Conservation (phyloP, 1,284 basidiomycete species). For the Trichosporon faecale region DNA sequence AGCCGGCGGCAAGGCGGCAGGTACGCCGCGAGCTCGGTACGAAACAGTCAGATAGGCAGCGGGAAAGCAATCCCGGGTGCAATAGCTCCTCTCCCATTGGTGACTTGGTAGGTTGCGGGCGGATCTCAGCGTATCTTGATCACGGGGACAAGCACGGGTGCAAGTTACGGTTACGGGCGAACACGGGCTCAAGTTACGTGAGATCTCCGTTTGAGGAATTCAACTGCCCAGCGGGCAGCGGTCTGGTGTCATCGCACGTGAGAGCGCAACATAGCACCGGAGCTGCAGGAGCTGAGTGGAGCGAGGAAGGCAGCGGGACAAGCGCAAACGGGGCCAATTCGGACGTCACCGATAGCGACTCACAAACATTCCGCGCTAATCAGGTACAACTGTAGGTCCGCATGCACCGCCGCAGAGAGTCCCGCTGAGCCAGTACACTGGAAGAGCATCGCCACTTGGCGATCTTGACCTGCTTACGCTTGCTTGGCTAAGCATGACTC, state of each 20-base stretch:
- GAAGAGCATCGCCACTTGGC: background rate
- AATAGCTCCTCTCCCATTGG: background rate
- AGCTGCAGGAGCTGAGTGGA: background rate
- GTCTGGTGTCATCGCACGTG: background rate
- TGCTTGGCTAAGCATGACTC: background rate
- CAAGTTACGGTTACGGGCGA: background rate
- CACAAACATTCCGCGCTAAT: conserved; percentile 7
- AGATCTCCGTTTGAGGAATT: background rate
- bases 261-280: background rate
- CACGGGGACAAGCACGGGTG: background rate
- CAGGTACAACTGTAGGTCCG: background rate
- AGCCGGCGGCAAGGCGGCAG: background rate
- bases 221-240: background rate
- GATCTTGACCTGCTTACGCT: background rate
- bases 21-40: background rate
- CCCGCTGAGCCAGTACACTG: background rate
- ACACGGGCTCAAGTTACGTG: background rate
- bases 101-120: background rate
- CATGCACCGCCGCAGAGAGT: background rate
- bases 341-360: background rate
- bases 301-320: background rate
- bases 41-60: background rate
- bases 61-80: background rate
- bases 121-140: background rate
- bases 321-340: background rate